Evolutionary conservation across 495 filamentous ascomycete genomes (phyloP).

Genomic region (Penicillium macrosclerotiorum): DNA sequence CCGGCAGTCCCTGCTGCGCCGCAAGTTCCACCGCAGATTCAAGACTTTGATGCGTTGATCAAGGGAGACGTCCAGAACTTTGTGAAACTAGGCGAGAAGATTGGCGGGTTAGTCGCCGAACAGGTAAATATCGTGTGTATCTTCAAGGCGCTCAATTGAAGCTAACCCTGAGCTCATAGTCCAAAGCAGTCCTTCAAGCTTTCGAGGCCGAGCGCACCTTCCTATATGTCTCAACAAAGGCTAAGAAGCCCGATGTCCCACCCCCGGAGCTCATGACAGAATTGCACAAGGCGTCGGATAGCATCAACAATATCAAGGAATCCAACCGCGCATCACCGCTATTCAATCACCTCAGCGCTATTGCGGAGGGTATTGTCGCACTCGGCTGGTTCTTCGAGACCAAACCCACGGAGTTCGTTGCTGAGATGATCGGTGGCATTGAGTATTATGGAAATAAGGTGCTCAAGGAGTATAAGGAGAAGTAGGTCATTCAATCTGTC

Average conservation of each 20-base stretch:
- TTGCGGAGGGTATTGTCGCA: constrained; percentile 84
- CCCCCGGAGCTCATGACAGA: constrained; percentile 75
- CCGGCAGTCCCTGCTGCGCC: constrained; percentile 50
- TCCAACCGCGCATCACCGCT: constrained; percentile 66
- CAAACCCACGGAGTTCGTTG: constrained; percentile 78
- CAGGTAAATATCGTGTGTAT: constrained; percentile 55
- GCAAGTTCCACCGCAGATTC: constrained; percentile 69
- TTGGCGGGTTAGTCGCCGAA: constrained; percentile 76
- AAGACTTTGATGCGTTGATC: constrained; percentile 83
- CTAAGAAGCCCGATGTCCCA: constrained; percentile 81
- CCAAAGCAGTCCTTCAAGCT: constrained; percentile 57
- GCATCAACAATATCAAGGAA: constrained; percentile 74
- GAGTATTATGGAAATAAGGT: constrained; percentile 92
- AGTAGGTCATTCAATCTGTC: constrained; percentile 57
- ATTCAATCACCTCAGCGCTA: constrained; percentile 76
- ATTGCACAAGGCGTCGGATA: constrained; percentile 73
- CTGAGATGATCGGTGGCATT: constrained; percentile 72
- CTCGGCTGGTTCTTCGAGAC: constrained; percentile 82
- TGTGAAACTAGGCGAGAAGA: constrained; percentile 69
- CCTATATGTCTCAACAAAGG: constrained; percentile 81
- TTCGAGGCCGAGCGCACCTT: constrained; percentile 86
- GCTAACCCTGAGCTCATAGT: constrained; percentile 36
- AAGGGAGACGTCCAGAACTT: constrained; percentile 72
- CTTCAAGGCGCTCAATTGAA: no score
- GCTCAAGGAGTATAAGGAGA: constrained; percentile 84